Conservation (phyloP, 2,329 filamentous ascomycete genomes). For the Chaetomium globosum region DNA sequence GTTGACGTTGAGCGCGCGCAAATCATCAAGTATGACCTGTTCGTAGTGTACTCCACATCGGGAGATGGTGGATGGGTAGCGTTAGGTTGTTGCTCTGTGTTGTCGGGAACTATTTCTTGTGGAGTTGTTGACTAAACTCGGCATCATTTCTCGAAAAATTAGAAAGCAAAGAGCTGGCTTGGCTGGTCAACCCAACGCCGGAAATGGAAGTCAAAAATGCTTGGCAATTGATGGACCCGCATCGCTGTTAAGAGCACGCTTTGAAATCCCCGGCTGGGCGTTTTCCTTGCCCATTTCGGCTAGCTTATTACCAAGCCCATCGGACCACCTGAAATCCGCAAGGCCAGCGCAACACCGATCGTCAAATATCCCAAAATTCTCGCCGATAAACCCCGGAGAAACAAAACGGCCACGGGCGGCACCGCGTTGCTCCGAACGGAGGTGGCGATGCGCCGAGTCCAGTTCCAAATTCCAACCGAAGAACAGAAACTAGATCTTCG, state of each 20-base stretch:
- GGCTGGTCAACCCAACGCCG: background rate
- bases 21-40: slow-evolving; percentile 37
- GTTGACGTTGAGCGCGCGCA: slow-evolving; percentile 31
- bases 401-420: slow-evolving; percentile 7
- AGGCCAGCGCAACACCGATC: slow-evolving; percentile 17
- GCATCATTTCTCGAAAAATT: slow-evolving; percentile 9
- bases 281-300: background rate
- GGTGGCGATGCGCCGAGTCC: background rate
- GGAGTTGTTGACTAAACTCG: slow-evolving; percentile 12
- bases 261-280: background rate
- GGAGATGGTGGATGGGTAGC: slow-evolving; percentile 15
- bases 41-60: background rate
- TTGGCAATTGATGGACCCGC: background rate
- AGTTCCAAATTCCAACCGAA: background rate
- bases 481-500: background rate
- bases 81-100: slow-evolving; percentile 17
- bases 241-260: no score
- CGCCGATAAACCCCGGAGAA: background rate
- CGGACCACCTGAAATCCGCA: background rate
- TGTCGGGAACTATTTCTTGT: slow-evolving; percentile 16
- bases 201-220: background rate
- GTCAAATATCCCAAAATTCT: slow-evolving; percentile 5
- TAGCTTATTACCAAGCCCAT: background rate
- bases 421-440: slow-evolving; percentile 9
- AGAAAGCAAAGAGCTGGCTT: background rate